Evolutionary conservation across 371 early-diverging fungal genomes (phyloP), one percentile per base, ranked within the genome.

Genomic region (Circinella umbellata): DNA sequence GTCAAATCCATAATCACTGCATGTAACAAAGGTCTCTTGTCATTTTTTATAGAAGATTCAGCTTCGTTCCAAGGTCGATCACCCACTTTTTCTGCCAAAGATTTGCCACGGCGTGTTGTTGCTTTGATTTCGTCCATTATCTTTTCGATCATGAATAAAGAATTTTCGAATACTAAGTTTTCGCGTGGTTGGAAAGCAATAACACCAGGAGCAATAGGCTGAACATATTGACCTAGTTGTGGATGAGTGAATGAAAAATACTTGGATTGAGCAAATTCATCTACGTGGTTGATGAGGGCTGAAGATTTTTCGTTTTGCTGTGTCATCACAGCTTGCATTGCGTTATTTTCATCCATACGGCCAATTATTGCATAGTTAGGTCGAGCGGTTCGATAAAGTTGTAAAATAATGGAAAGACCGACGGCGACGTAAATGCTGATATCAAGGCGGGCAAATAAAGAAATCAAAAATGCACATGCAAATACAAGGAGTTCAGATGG

Each of bases 1-100:
- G 91, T 83, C 61, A 96, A 85, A 73, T 95, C 95, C n/a, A 96
- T 80, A 20, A 96, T 76, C 27, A 96, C 71, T 0, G 95, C 91
- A 67, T 3, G 93, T 35, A 78, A 64, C 1, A 63, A n/a, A 5
- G 73, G 69, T 61, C 75, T 78, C 68, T 79, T 75, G 20, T 68
- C 75, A 61, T 74, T 3, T 70, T 73, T 67, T 17, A 63, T 65
- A 48, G 39, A 35, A 15, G 55, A 62, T 47, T 39, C 63, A 36
- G 81, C 74, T 35, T 80, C 74, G 38, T 84, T 88, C 87, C 86
- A 86, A 6, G 84, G 76, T 9, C 84, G 76, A 67, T 83, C 83
- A 1, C 83, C 87, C 4, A 78, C 63, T 14, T 70, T 73, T 15
- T 74, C 69, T 3, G 80, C 55, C 35, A 73, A 66, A 0, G 71